Evolutionary conservation across 176 grass and related monocot genomes (phyloP), one percentile per base, ranked within the genome.

Genomic region (Phoenix roebelenii): DNA sequence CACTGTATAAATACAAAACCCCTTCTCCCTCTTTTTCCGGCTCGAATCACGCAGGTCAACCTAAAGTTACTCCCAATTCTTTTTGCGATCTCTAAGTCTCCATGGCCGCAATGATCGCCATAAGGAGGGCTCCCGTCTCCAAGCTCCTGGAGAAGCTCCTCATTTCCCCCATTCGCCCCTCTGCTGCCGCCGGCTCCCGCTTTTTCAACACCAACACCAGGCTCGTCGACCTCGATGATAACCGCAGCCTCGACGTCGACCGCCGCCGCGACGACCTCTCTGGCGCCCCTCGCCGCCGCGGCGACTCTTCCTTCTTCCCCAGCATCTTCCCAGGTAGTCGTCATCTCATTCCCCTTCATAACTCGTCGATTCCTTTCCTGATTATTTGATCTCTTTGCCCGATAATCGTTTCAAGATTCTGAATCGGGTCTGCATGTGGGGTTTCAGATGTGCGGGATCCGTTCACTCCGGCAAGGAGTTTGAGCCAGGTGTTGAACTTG

Each of bases 401-500:
- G 15, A 1, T n/a, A 6, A 16, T 26, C 23, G 17, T 23, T 16
- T 20, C 9, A 4, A 32, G 65, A 18, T 16, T 18, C 15, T 3
- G 5, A 3, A 16, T 59, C 25, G 5, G 16, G 14, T 48, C 6
- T 3, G 49, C 4, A 28, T 20, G 3, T 25, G n/a, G 12, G 51
- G 17, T 6, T 23, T 0, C 72, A 96, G 86, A 96, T 9, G 72
- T 82, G 63, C 77, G 87, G 23, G 86, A 90, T 49, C 86, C 83
- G 32, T 85, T 90, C 69, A 66, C 77, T 22, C 63, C 80, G 56
- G 71, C 76, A 39, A 77, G 82, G 74, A 90, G 68, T 70, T 61
- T 91, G 5, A 73, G 78, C 29, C 78, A 85, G 15, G 68, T 96
- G 58, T 58, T 91, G 51, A 88, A 75, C 73, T 54, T 85, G 69